phyloP scores from a whole-genome alignment of 352 stramenopile species.

The Aphanomyces cochlioides region DNA sequence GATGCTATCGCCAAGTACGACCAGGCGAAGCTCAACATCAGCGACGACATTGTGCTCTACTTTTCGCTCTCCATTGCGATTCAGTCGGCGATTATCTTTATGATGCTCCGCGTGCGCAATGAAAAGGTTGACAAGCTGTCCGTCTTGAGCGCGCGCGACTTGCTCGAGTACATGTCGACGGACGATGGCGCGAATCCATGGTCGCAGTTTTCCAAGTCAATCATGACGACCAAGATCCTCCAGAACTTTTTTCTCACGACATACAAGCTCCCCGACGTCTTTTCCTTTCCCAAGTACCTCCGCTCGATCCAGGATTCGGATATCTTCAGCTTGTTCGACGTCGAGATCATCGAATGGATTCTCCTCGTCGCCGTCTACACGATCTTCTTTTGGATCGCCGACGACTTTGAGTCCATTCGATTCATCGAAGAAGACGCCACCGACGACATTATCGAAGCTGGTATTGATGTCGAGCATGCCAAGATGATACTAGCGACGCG shows the following conservation, averaged over 20 bases:
- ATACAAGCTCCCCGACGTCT: conserved; percentile 22
- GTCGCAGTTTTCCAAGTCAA: neutral
- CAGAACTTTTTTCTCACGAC: conserved; percentile 28
- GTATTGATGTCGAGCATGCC: neutral
- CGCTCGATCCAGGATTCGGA: conserved; percentile 27
- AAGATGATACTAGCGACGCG: neutral
- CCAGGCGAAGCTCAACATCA: conserved; percentile 7
- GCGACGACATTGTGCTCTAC: conserved; percentile 28
- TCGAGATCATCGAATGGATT: conserved; percentile 25
- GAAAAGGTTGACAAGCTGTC: conserved; percentile 11
- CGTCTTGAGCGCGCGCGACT: conserved; percentile 2
- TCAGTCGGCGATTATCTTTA: conserved; percentile 30
- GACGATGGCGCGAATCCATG: neutral
- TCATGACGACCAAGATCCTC: conserved; percentile 19
- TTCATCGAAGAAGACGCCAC: conserved; percentile 3
- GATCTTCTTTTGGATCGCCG: conserved; percentile 20
- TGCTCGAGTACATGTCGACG: conserved; percentile 3
- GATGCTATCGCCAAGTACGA: neutral
- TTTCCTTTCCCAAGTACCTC: conserved; percentile 26
- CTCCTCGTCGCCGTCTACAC: conserved; percentile 24
- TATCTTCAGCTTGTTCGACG: conserved; percentile 29
- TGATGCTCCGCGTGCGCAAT: conserved; percentile 21
- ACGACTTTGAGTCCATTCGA: conserved; percentile 1
- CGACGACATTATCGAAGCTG: neutral
- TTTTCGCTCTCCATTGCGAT: conserved; percentile 28